A percentile compares a stretch with the other conserved stretches of the same genome.
Conservation (phyloP, 2,329 filamentous ascomycete genomes). For the Juglanconis sp. region DNA sequence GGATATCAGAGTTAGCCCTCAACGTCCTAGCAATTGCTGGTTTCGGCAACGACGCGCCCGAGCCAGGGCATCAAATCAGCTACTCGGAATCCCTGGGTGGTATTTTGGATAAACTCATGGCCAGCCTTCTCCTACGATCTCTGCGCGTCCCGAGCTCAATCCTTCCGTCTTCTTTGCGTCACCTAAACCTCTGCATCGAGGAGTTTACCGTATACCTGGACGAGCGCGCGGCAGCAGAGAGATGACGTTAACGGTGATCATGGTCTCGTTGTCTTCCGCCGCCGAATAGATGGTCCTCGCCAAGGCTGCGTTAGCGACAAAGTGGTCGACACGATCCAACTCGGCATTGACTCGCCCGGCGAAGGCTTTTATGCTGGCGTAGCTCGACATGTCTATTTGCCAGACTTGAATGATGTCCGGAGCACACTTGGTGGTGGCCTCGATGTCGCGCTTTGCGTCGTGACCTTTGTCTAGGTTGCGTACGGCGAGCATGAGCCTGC, state of each 20-base stretch:
- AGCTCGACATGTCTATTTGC: slow-evolving; percentile 6
- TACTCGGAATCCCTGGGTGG: too few species aligned
- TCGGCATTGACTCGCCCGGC: not conserved
- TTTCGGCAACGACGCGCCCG: too few species aligned
- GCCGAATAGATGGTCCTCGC: not conserved
- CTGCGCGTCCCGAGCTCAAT: too few species aligned
- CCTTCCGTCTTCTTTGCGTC: too few species aligned
- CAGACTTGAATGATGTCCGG: slow-evolving; percentile 2
- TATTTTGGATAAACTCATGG: too few species aligned
- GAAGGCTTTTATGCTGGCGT: slow-evolving; percentile 1
- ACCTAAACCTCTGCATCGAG: too few species aligned
- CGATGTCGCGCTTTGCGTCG: slow-evolving; percentile 7
- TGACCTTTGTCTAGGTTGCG: slow-evolving; percentile 20
- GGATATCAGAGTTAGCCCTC: too few species aligned
- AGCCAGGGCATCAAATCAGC: too few species aligned
- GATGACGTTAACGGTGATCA: slow-evolving; percentile 30
- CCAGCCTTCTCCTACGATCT: too few species aligned
- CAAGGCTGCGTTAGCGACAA: slow-evolving; percentile 17
- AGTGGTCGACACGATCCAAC: slow-evolving; percentile 11
- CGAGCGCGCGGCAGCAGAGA: not conserved
- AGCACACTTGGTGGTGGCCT: not conserved
- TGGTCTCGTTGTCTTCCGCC: slow-evolving; percentile 4
- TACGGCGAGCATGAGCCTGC: slow-evolving; percentile 19
- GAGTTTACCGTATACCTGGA: too few species aligned
- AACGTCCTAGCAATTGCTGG: too few species aligned